Base-by-base conservation (phyloP, 768 basidiomycete genomes). In the Candolleomyces aberdarensis region DNA sequence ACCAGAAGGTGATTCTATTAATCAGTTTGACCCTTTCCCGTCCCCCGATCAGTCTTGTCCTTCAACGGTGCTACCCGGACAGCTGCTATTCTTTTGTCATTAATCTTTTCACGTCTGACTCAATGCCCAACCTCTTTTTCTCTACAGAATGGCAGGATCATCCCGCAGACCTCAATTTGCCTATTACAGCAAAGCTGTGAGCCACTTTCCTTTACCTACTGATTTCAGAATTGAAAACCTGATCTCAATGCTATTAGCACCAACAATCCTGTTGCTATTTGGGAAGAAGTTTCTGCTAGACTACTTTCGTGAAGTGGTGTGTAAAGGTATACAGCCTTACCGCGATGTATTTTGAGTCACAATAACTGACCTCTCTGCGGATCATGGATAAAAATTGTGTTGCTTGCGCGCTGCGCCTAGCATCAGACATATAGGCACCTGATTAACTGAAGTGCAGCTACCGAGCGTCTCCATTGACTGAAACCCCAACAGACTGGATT, bases 61-160 rank as follows among this genome's bases (percentile, higher is more conserved):
- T 36, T 11, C 11, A 36, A 36, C 36, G 5, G 36, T 11, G 36
- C 36, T 36, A 6, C 32, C 32, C 5, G 36, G 36, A 36, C 36
- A 36, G 36, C 1, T 6, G 36, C 36, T 36, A 36, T 11, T 36
- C 36, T 36, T 36, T 36, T 36, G 36, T 36, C 36, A 6, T 36
- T 36, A 36, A 36, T 36, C 11, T 36, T 1, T 36, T 36, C 19
- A n/a, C 8, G 11, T 36, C 36, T 36, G 19, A 46, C 19, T 46
- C 44, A 13, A 46, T 13, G 36, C 36, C 11, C 26, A 26, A 26
- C 26, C 19, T 58, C 14, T 50, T 49, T 19, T 36, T 36, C 36
- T 8, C 14, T 44, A 76, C 58, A 74, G 85, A 85, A 72, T 87
- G 85, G 84, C 84, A 87, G 68, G 72, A 81, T 60, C 84, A 80